phyloP scores from a whole-genome alignment of 805 yeast species.

The Hanseniaspora vineae region DNA sequence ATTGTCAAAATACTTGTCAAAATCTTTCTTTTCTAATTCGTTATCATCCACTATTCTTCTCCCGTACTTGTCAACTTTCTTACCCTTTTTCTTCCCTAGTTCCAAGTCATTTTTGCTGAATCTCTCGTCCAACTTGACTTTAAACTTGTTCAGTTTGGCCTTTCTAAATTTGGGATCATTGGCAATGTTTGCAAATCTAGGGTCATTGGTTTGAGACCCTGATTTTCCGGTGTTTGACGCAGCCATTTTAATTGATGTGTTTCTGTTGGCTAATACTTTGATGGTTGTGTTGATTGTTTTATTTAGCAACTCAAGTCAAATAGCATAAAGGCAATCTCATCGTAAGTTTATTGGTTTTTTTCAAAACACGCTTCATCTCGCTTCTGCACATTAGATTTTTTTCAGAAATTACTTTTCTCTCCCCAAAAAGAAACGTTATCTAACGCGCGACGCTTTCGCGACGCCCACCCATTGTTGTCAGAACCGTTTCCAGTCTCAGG shows the following conservation, averaged over 20 bases:
- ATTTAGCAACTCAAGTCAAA: too few species aligned
- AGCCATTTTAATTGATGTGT: neutral
- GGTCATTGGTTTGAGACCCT: conserved; percentile 33
- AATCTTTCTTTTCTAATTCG: conserved; percentile 32
- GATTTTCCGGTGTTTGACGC: conserved; percentile 3
- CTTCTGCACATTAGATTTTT: too few species aligned
- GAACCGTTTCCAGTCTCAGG: too few species aligned
- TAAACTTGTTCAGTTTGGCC: conserved; percentile 56
- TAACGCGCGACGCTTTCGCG: too few species aligned
- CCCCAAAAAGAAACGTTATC: too few species aligned
- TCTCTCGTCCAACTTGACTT: conserved; percentile 74
- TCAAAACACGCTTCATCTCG: too few species aligned
- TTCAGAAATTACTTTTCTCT: too few species aligned
- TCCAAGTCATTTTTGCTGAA: conserved; percentile 53
- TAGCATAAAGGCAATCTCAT: too few species aligned
- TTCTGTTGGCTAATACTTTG: too few species aligned
- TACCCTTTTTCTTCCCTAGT: conserved; percentile 36
- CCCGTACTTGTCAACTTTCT: conserved; percentile 72
- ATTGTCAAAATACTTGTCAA: conserved; percentile 55
- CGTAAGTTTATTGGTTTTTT: too few species aligned
- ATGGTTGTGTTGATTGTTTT: too few species aligned
- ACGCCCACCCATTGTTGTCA: too few species aligned
- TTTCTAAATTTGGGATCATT: conserved; percentile 79
- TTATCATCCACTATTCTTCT: conserved; percentile 39
- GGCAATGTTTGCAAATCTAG: conserved; percentile 66